phyloP scores from a whole-genome alignment of 768 basidiomycete species.

The Kwoniella pini region DNA sequence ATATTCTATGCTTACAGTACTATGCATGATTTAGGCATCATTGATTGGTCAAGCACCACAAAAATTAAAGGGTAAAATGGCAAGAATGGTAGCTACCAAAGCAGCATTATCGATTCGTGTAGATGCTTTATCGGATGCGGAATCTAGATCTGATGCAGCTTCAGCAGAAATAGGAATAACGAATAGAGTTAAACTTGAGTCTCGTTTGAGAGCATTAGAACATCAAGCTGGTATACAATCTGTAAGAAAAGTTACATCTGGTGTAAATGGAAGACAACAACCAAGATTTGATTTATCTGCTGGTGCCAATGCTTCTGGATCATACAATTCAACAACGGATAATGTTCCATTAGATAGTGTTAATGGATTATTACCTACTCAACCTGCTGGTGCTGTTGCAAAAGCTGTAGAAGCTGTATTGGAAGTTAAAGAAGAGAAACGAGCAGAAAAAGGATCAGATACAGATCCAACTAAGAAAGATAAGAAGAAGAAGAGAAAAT shows the following conservation, averaged over 20 bases:
- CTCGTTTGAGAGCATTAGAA: conserved; percentile 85
- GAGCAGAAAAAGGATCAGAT: conserved; percentile 78
- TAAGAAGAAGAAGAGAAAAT: conserved; percentile 59
- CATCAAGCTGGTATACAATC: conserved; percentile 72
- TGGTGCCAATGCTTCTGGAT: conserved; percentile 66
- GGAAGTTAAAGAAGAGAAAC: conserved; percentile 87
- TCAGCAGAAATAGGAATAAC: conserved; percentile 88
- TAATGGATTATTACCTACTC: conserved; percentile 70
- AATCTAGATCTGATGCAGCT: conserved; percentile 73
- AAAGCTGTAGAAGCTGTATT: conserved; percentile 70
- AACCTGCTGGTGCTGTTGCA: conserved; percentile 72
- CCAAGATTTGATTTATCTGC: conserved; percentile 78
- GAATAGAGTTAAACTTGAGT: conserved; percentile 92
- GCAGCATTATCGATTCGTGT: conserved; percentile 95
- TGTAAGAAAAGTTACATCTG: conserved; percentile 63
- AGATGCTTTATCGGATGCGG: conserved; percentile 89
- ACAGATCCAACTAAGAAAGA: conserved; percentile 62
- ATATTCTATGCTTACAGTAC: no score
- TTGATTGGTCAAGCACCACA: conserved; percentile 95
- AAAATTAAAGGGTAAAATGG: conserved; percentile 99
- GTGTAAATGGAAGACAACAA: conserved; percentile 65
- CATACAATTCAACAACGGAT: conserved; percentile 86
- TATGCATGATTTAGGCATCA: conserved; percentile 71
- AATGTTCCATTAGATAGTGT: conserved; percentile 60
- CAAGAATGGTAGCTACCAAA: conserved; percentile 99